A percentile compares a stretch with the other conserved stretches of the same genome.
Evolutionary conservation across 768 basidiomycete species (phyloP).

Genomic region (Psilocybe cyanescens): DNA sequence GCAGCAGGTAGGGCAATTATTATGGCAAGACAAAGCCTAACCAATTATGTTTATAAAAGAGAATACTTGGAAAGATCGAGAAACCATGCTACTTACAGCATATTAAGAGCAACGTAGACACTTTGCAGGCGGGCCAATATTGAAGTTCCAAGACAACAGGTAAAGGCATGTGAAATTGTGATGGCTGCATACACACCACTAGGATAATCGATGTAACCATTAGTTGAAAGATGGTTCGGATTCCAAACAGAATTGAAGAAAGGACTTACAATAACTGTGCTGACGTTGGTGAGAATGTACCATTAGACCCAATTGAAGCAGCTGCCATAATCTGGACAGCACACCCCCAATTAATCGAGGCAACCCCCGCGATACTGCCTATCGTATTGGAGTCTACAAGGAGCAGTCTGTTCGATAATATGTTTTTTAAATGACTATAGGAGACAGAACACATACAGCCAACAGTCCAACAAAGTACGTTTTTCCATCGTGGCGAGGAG

Average conservation of each 20-base stretch:
- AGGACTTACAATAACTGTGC: conserved; percentile 43
- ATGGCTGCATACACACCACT: conserved; percentile 67
- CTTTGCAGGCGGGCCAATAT: conserved; percentile 73
- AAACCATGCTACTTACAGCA: conserved; percentile 44
- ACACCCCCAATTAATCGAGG: conserved; percentile 62
- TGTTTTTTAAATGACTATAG: neutral
- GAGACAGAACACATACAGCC: conserved; percentile 37
- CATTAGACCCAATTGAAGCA: conserved; percentile 51
- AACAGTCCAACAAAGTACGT: conserved; percentile 49
- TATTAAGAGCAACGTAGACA: conserved; percentile 65
- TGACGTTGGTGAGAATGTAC: conserved; percentile 40
- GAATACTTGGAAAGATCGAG: too few relatives aligned
- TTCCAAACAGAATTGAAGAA: neutral
- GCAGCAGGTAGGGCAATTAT: conserved; percentile 67
- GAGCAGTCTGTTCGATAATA: neutral
- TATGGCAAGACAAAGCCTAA: conserved; percentile 28
- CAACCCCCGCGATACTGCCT: conserved; percentile 46
- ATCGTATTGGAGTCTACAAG: conserved; percentile 44
- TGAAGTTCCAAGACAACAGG: conserved; percentile 67
- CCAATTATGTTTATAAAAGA: too few relatives aligned
- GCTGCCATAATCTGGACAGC: conserved; percentile 65
- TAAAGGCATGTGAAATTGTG: conserved; percentile 56
- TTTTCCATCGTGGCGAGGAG: conserved; percentile 39
- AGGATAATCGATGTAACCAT: neutral
- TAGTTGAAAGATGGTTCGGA: neutral